These are phyloP conservation scores for Begonia peltatifolia DNA, from an alignment of 306 rosid species.

Conservation along the genomic window DNA sequence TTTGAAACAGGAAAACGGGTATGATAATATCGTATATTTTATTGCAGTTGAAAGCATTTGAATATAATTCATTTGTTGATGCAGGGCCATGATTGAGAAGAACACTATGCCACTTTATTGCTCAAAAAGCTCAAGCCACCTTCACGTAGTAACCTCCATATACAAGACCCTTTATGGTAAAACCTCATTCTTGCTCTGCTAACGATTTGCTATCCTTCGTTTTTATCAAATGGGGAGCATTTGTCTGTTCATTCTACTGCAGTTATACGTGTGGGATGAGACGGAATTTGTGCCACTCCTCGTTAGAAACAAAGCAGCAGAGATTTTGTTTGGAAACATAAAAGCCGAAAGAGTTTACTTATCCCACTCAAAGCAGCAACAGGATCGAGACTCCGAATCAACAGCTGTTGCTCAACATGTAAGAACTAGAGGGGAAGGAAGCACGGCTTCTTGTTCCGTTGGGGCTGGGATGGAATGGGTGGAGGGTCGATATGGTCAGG, in stretches of 20 bases:
- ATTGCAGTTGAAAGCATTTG: too few species aligned
- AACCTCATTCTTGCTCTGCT: constrained; percentile 6
- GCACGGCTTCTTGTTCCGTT: constrained; percentile 14
- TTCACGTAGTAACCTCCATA: constrained; percentile 42
- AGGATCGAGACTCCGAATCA: constrained; percentile 6
- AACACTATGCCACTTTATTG: constrained; percentile 36
- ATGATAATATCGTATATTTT: neutral
- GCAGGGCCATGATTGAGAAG: constrained; percentile 20
- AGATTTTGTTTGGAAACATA: constrained; percentile 68
- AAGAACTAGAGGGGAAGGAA: constrained; percentile 15
- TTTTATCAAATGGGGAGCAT: too few species aligned
- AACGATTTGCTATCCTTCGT: neutral
- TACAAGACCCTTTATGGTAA: constrained; percentile 85
- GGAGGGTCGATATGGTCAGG: constrained; percentile 11
- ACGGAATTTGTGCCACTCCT: constrained; percentile 50
- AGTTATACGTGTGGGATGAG: constrained; percentile 74
- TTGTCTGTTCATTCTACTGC: constrained; percentile 14
- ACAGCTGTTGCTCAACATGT: constrained; percentile 1
- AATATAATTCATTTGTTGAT: too few species aligned
- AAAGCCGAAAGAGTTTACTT: constrained; percentile 51
- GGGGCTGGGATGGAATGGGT: constrained; percentile 7
- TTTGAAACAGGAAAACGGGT: constrained; percentile 32
- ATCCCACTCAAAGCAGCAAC: constrained; percentile 22
- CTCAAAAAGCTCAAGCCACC: constrained; percentile 40
- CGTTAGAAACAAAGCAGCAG: constrained; percentile 62